phyloP scores from a whole-genome alignment of 139 green algal genomes.

The Coelastrella sp. region DNA sequence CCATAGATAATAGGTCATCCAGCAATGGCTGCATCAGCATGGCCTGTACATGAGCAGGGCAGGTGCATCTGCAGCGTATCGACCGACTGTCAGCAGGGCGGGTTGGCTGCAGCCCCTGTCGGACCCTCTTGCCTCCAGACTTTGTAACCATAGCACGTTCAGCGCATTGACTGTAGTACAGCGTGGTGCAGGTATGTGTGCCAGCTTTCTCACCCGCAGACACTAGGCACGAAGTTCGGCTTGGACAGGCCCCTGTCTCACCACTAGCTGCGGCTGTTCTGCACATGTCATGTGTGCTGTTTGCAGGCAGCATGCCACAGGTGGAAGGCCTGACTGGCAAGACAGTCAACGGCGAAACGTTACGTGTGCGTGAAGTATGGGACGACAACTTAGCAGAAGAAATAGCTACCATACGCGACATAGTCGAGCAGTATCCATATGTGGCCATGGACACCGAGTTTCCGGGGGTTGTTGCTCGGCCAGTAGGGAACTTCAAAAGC shows the following conservation, averaged over 20 bases:
- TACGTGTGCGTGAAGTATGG: conserved; percentile 97
- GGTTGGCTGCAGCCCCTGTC: no score
- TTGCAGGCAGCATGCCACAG: not conserved
- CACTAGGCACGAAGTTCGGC: no score
- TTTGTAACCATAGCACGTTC: no score
- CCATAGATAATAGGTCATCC: no score
- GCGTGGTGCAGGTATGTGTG: not conserved
- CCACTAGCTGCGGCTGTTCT: no score
- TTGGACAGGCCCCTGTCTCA: no score
- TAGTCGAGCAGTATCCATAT: conserved; percentile 95
- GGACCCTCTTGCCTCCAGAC: no score
- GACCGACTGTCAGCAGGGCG: no score
- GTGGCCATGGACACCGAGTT: conserved; percentile 99
- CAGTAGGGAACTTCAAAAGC: conserved; percentile 97
- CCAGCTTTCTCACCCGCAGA: not conserved
- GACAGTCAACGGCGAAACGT: conserved; percentile 77
- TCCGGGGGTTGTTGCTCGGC: conserved; percentile 93
- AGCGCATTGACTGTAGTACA: no score
- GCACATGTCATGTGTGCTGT: no score
- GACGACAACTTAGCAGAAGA: conserved; percentile 96
- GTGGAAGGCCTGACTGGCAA: conserved; percentile 59
- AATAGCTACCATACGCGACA: conserved; percentile 89
- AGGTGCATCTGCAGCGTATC: no score
- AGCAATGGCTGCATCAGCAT: not conserved
- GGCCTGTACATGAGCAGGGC: no score